Percentiles rank a stretch among this genome's conserved stretches.
Conservation (phyloP, 768 basidiomycete species). For the Boletellus sp. region DNA sequence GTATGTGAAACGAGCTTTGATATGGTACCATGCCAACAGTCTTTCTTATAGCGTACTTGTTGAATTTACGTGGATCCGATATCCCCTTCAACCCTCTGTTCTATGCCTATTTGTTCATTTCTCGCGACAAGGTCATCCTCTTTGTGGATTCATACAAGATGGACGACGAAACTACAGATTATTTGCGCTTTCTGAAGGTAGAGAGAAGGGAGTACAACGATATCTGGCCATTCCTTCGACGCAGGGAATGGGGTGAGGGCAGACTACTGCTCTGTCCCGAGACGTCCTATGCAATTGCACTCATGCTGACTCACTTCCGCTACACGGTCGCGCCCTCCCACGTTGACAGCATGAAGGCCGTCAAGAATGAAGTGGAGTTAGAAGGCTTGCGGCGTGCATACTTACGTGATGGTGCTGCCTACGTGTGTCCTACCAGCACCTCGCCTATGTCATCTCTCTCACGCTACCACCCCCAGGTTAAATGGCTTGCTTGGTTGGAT, state of each 20-base stretch:
- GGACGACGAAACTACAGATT: slow-evolving; percentile 50
- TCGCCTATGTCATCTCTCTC: slow-evolving; percentile 6
- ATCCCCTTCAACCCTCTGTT: slow-evolving; percentile 93
- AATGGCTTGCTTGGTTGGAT: slow-evolving; percentile 92
- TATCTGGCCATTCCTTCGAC: slow-evolving; percentile 74
- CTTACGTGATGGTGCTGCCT: slow-evolving; percentile 84
- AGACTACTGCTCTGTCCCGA: slow-evolving; percentile 72
- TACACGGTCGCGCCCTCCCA: slow-evolving; percentile 70
- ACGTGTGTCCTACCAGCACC: slow-evolving; percentile 44
- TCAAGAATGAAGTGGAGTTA: slow-evolving; percentile 88
- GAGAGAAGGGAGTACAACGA: slow-evolving; percentile 67
- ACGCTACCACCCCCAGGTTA: slow-evolving; percentile 39
- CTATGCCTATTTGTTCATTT: slow-evolving; percentile 79
- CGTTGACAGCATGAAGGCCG: slow-evolving; percentile 73
- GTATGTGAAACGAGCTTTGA: slow-evolving; percentile 35
- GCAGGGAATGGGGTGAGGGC: slow-evolving; percentile 74
- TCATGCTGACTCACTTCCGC: slow-evolving; percentile 80
- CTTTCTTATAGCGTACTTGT: slow-evolving; percentile 60
- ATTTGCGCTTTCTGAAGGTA: slow-evolving; percentile 57
- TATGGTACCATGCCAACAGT: slow-evolving; percentile 2
- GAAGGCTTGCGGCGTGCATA: slow-evolving; percentile 83
- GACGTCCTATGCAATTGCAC: slow-evolving; percentile 78
- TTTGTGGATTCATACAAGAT: slow-evolving; percentile 75
- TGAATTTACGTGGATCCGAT: slow-evolving; percentile 88
- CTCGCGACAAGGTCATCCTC: slow-evolving; percentile 55